phyloP scores from a whole-genome alignment of 768 basidiomycete species.

The Paxillus rubicundulus region DNA sequence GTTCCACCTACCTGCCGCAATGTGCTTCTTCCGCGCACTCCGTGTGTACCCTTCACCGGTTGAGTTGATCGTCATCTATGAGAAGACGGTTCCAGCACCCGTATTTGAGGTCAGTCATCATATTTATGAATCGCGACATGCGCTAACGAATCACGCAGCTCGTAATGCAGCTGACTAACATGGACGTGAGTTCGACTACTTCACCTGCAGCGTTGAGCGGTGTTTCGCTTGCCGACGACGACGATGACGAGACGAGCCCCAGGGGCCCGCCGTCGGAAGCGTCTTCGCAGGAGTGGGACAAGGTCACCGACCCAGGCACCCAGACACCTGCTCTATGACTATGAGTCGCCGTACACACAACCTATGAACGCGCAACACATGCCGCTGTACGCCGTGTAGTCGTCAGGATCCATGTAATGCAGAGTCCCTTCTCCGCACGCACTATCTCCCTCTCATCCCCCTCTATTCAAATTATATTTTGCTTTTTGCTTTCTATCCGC shows the following conservation, averaged over 20 bases:
- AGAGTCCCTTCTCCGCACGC: conserved; percentile 8
- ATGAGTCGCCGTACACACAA: conserved; percentile 26
- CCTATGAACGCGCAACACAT: conserved; percentile 27
- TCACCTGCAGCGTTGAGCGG: conserved; percentile 32
- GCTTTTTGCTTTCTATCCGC: conserved; percentile 18
- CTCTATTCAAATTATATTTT: conserved; percentile 14
- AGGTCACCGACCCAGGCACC: conserved; percentile 71
- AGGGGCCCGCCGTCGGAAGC: conserved; percentile 79
- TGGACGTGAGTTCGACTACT: conserved; percentile 79
- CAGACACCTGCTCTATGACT: conserved; percentile 46
- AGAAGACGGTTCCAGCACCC: conserved; percentile 81
- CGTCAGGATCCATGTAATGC: conserved; percentile 24
- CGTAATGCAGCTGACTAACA: conserved; percentile 79
- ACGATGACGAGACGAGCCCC: conserved; percentile 56
- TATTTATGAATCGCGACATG: neutral
- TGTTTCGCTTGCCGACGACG: conserved; percentile 38
- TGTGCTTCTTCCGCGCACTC: conserved; percentile 91
- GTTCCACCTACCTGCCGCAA: conserved; percentile 76
- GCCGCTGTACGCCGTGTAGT: conserved; percentile 33
- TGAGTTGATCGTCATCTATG: conserved; percentile 92
- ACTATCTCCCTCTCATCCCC: conserved; percentile 13
- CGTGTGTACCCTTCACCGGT: conserved; percentile 92
- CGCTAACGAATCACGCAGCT: conserved; percentile 39
- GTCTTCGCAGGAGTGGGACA: conserved; percentile 91
- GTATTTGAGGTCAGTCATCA: conserved; percentile 65